phyloP scores from a whole-genome alignment of 1,139 yeast genomes.

The Geotrichum cucujoidarum region DNA sequence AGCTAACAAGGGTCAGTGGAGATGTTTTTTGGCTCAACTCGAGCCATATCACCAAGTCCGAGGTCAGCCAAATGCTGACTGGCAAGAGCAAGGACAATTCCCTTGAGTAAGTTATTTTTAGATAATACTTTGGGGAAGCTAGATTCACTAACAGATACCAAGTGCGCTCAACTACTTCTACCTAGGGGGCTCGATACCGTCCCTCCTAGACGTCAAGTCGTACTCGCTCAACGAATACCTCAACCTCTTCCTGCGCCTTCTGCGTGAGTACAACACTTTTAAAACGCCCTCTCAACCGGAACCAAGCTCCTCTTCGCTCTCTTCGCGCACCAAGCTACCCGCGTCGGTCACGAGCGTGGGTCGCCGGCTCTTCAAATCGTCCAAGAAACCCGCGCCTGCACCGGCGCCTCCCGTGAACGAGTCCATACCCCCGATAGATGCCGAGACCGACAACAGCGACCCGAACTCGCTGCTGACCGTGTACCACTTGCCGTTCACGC shows the following conservation, averaged over 20 bases:
- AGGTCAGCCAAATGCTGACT: constrained; percentile 24
- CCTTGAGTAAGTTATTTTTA: constrained; percentile 18
- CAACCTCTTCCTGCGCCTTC: constrained; percentile 22
- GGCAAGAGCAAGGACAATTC: constrained; percentile 20
- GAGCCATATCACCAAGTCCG: constrained; percentile 24
- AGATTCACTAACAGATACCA: background rate
- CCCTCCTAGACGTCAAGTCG: constrained; percentile 22
- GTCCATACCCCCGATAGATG: background rate
- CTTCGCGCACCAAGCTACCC: constrained; percentile 24
- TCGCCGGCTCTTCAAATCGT: constrained; percentile 26
- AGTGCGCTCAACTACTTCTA: constrained; percentile 26
- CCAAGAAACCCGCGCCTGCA: background rate
- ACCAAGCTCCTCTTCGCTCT: no score
- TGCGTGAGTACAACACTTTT: constrained; percentile 28
- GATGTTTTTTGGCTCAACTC: constrained; percentile 28
- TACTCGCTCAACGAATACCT: constrained; percentile 25
- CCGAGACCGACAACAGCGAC: constrained; percentile 8
- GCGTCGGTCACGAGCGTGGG: constrained; percentile 24
- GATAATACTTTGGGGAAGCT: background rate
- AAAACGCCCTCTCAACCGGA: constrained; percentile 23
- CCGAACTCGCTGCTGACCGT: constrained; percentile 27
- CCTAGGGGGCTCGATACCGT: constrained; percentile 29
- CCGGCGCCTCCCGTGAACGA: background rate
- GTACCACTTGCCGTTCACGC: constrained; percentile 31
- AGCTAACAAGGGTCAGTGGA: constrained; percentile 25